Evolutionary conservation across 1,139 yeast genomes (phyloP), one percentile per base, ranked within the genome.

Genomic region (Sugiyamaella novakii): DNA sequence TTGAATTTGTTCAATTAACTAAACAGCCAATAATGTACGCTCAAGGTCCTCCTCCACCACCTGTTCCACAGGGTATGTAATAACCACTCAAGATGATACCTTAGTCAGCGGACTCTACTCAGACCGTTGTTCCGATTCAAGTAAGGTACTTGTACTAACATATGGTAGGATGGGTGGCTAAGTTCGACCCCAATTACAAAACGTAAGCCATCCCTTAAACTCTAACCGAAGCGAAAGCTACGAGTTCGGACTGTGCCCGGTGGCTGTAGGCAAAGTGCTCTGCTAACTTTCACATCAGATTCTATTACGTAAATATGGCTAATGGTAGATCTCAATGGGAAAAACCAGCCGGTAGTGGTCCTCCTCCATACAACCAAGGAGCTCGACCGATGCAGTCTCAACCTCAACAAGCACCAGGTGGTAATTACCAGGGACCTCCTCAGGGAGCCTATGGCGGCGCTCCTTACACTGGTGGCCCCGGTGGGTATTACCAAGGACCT

Each of bases 301-400:
- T 56, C 52, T 71, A 71, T 66, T 91, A 83, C 61, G 96, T 91
- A 19, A 75, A 89, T 60, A 70, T 84, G 57, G 61, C 74, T 14
- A 78, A 87, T n/a, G 84, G 86, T 54, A 72, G 79, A 57, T 87
- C 96, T 0, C 96, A 88, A 67, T 91, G 98, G 98, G 96, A 87
- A 48, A 79, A 83, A 11, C 97, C 97, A 2, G 53, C 61, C 6
- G 60, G 35, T 25, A 28, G 47, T 42, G 53, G 49, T 36, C 60
- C 60, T 35, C 59, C 61, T 25, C 60, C 62, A 11, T 49, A 59
- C 41, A 34, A 14, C n/a, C 24, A 27, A n/a, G 28, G 28, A 3
- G n/a, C 37, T 2, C 54, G 55, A 40, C 47, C 54, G 22, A 48
- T 47, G 39, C 59, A 52, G 33, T 42, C 41, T 19, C 48, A 45